phyloP scores from a whole-genome alignment of 129 eudicot species.

The Saussurea involucrata region DNA sequence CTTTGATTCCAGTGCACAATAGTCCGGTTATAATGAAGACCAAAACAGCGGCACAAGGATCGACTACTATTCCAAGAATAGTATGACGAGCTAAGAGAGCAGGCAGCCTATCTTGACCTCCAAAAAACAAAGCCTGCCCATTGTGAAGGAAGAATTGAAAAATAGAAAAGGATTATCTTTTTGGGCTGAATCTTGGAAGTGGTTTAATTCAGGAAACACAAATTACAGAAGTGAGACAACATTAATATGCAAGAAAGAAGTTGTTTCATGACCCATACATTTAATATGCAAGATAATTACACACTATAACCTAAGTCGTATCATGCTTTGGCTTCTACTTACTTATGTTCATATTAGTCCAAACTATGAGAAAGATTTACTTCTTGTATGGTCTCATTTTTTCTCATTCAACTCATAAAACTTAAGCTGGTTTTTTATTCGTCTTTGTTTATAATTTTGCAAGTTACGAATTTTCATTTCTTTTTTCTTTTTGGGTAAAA shows the following conservation, averaged over 20 bases:
- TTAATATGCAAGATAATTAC: background rate
- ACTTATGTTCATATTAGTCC: background rate
- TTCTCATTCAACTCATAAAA: background rate
- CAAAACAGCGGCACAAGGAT: slow-evolving; percentile 90
- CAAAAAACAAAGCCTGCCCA: slow-evolving; percentile 79
- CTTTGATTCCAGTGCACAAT: slow-evolving; percentile 87
- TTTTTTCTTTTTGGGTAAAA: background rate
- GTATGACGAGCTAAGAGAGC: slow-evolving; percentile 74
- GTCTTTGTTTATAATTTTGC: background rate
- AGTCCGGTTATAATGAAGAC: slow-evolving; percentile 80
- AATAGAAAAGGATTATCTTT: background rate
- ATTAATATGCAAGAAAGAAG: too few species aligned
- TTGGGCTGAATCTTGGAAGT: background rate
- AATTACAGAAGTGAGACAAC: background rate
- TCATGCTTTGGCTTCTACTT: background rate
- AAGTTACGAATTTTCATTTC: background rate
- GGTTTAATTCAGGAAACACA: background rate
- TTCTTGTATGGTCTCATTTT: background rate
- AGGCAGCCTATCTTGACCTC: slow-evolving; percentile 77
- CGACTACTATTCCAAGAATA: slow-evolving; percentile 73
- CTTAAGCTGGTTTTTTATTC: background rate
- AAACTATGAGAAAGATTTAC: background rate
- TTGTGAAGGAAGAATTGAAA: background rate
- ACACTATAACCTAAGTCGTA: background rate
- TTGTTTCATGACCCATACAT: background rate